These are phyloP conservation scores for Antrodiella citrinella DNA, from an alignment of 768 basidiomycete species.

Conservation along the genomic window DNA sequence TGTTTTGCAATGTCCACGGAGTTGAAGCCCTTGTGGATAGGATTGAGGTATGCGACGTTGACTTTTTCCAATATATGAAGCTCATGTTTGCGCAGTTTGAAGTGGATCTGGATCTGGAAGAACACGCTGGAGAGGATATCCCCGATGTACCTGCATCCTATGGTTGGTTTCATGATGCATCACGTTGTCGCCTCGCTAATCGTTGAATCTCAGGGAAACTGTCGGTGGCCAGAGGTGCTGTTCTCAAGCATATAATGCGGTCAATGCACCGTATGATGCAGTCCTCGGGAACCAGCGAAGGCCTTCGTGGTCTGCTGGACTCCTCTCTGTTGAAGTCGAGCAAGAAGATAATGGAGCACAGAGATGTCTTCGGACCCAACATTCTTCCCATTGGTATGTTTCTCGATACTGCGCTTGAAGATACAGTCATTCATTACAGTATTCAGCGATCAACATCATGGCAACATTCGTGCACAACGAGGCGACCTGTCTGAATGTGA, in stretches of 20 bases:
- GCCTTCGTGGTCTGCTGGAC: conserved; percentile 90
- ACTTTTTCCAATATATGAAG: conserved; percentile 11
- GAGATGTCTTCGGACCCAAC: conserved; percentile 78
- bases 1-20: conserved; percentile 80
- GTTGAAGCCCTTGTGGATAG: conserved; percentile 79
- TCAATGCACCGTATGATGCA: conserved; percentile 98
- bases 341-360: conserved; percentile 80
- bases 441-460: conserved; percentile 85
- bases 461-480: conserved; percentile 98
- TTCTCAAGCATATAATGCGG: conserved; percentile 86
- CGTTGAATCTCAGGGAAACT: conserved; percentile 47
- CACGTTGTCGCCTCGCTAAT: background rate
- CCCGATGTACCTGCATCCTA: conserved; percentile 44
- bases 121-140: conserved; percentile 37
- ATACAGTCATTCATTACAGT: background rate
- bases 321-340: conserved; percentile 76
- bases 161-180: conserved; percentile 27
- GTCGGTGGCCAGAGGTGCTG: conserved; percentile 63
- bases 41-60: conserved; percentile 58
- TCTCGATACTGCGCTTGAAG: background rate
- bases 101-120: conserved; percentile 34
- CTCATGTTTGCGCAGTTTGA: conserved; percentile 20
- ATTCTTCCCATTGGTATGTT: conserved; percentile 75
- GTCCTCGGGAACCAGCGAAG: conserved; percentile 88
- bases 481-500: conserved; percentile 85